These are phyloP conservation scores for Tuctoria greenei DNA, from an alignment of 176 grass and related monocot species.

Conservation along the genomic window DNA sequence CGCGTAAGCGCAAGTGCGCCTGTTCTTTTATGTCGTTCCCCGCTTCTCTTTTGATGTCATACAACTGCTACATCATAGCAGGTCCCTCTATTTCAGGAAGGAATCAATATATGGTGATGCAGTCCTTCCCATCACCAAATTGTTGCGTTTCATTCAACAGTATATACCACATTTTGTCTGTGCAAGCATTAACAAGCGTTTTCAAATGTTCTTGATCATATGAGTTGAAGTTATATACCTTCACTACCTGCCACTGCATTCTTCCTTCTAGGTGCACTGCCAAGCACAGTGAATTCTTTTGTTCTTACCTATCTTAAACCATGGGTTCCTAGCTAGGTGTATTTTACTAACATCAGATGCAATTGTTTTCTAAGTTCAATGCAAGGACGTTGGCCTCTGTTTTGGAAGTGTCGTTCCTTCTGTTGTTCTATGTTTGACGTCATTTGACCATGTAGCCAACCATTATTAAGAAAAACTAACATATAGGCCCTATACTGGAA, in stretches of 20 bases:
- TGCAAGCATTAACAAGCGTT: background rate
- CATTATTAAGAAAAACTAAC: conserved; percentile 8
- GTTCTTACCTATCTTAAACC: conserved; percentile 10
- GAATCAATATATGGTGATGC: conserved; percentile 38
- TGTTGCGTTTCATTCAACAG: background rate
- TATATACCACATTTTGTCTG: conserved; percentile 8
- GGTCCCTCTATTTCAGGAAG: conserved; percentile 42
- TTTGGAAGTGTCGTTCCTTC: conserved; percentile 29
- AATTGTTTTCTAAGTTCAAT: conserved; percentile 19
- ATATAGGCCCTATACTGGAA: conserved; percentile 5
- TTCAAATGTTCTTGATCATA: conserved; percentile 24
- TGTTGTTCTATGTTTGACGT: conserved; percentile 23
- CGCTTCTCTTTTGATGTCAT: conserved; percentile 27
- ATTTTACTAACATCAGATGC: conserved; percentile 3
- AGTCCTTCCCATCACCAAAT: background rate
- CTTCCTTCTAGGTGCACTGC: conserved; percentile 15
- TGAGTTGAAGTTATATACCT: background rate
- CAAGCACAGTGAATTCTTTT: conserved; percentile 20
- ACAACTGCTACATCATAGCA: conserved; percentile 7
- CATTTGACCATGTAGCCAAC: conserved; percentile 28
- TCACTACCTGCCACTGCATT: background rate
- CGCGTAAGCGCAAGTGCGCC: conserved; percentile 9
- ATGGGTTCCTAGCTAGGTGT: conserved; percentile 1
- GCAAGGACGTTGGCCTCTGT: conserved; percentile 32
- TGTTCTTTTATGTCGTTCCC: conserved; percentile 24